These are phyloP conservation scores for Tarenaya hassleriana DNA, from an alignment of 345 rosid genomes.

Conservation along the genomic window DNA sequence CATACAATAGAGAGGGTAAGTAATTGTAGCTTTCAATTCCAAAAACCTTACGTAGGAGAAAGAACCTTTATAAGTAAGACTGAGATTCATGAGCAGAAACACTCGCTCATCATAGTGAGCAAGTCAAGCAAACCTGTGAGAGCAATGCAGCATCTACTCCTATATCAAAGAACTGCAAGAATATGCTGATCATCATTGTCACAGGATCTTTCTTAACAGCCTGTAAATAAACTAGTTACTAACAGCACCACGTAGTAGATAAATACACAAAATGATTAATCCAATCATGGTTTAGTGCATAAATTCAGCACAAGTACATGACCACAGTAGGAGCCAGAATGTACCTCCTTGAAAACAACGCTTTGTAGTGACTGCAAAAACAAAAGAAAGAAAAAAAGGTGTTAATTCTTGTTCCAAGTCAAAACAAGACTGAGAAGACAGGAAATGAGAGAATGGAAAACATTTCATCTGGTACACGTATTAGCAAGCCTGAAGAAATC, in stretches of 20 bases:
- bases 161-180: conserved; percentile 85
- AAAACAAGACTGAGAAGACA: neutral
- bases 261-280: conserved; percentile 5
- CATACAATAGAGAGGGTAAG: neutral
- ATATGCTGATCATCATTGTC: conserved; percentile 79
- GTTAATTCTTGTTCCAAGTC: conserved; percentile 9
- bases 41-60: conserved; percentile 6
- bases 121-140: conserved; percentile 62
- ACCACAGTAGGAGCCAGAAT: conserved; percentile 3
- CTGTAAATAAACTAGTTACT: conserved; percentile 42
- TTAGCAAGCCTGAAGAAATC: no score
- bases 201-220: conserved; percentile 96
- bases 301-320: neutral
- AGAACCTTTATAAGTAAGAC: neutral
- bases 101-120: conserved; percentile 1
- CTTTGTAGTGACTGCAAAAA: conserved; percentile 93
- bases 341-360: conserved; percentile 95
- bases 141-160: conserved; percentile 81
- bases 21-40: conserved; percentile 4
- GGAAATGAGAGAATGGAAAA: neutral
- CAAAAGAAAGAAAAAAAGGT: conserved; percentile 21
- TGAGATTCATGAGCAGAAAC: neutral
- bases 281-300: neutral
- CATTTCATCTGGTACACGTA: neutral
- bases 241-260: conserved; percentile 4